These are phyloP conservation scores for Wickerhamomyces chambardii DNA, from an alignment of 805 yeast species.

Conservation along the genomic window DNA sequence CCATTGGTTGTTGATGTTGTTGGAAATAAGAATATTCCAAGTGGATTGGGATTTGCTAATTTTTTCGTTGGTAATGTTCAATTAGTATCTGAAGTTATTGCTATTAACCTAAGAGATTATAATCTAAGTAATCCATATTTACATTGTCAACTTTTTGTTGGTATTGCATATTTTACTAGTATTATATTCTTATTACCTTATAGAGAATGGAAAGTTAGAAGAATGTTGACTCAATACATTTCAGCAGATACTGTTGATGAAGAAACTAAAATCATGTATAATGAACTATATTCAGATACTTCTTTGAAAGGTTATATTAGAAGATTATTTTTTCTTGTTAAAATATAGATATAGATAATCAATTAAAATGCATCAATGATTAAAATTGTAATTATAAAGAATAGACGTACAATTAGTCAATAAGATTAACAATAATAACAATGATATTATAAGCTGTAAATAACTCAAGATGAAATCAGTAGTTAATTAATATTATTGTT, in stretches of 20 bases:
- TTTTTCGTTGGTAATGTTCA: slow-evolving; percentile 21
- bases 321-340: too few species aligned
- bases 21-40: slow-evolving; percentile 25
- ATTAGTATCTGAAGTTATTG: slow-evolving; percentile 45
- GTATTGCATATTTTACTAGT: slow-evolving; percentile 35
- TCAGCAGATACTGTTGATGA: slow-evolving; percentile 2
- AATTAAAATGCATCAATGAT: too few species aligned
- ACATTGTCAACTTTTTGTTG: slow-evolving; percentile 54
- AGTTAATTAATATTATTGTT: too few species aligned
- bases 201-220: slow-evolving; percentile 42
- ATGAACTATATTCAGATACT: too few species aligned
- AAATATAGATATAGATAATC: too few species aligned
- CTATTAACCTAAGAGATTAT: slow-evolving; percentile 35
- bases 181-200: slow-evolving; percentile 33
- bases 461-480: too few species aligned
- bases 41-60: slow-evolving; percentile 29
- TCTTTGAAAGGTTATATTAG: too few species aligned
- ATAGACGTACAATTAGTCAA: too few species aligned
- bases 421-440: background rate
- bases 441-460: too few species aligned
- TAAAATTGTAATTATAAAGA: too few species aligned
- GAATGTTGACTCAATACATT: slow-evolving; percentile 21
- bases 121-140: slow-evolving; percentile 34
- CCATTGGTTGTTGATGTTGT: slow-evolving; percentile 31
- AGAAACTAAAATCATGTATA: too few species aligned